Percentiles rank a stretch among this genome's conserved stretches.
phyloP scores from a whole-genome alignment of 768 basidiomycete genomes.

The Amanita pallidorosea region DNA sequence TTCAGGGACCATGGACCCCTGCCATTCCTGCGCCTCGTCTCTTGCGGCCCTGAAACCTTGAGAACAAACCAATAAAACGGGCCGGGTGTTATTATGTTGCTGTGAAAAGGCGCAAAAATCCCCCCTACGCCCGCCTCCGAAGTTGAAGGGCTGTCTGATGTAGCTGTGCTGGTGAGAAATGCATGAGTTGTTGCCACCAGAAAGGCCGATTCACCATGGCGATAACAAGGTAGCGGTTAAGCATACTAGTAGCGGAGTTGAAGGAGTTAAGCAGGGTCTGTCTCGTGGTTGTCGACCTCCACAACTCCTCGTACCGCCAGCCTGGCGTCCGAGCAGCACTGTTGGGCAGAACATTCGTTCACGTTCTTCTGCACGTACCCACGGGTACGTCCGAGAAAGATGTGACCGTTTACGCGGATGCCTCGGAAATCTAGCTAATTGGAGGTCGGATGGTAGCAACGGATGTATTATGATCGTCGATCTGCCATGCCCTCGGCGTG shows the following conservation, averaged over 20 bases:
- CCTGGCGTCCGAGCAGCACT: background rate
- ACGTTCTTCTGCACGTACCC: background rate
- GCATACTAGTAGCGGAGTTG: no score
- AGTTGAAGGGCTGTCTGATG: background rate
- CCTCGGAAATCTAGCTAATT: slow-evolving; percentile 11
- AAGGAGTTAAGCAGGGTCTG: no score
- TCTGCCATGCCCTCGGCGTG: background rate
- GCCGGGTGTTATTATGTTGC: background rate
- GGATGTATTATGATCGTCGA: background rate
- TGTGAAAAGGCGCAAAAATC: background rate
- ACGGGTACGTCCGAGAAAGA: background rate
- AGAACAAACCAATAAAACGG: background rate
- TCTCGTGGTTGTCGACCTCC: no score
- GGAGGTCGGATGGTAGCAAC: background rate
- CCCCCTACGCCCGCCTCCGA: slow-evolving; percentile 1
- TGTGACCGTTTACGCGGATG: slow-evolving; percentile 10
- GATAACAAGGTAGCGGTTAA: background rate
- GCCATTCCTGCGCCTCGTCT: background rate
- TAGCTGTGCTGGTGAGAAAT: slow-evolving; percentile 3
- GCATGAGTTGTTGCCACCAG: slow-evolving; percentile 1
- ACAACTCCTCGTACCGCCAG: background rate
- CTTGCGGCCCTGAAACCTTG: background rate
- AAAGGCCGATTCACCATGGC: slow-evolving; percentile 4
- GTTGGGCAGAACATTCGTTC: background rate
- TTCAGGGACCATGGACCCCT: slow-evolving; percentile 1